phyloP scores from a whole-genome alignment of 352 stramenopile species.

The Peronospora farinosa region DNA sequence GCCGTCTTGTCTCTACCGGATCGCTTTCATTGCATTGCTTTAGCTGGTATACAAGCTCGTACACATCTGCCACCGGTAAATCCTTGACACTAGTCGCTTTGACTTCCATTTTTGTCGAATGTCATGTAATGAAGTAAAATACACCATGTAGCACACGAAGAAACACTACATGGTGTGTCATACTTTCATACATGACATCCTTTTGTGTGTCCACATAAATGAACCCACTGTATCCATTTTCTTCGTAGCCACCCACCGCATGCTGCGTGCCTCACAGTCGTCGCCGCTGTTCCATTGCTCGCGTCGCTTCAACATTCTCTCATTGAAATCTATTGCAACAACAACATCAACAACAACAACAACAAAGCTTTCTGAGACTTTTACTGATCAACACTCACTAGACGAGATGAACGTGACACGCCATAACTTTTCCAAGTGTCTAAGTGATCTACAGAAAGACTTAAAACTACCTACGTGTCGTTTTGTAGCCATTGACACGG shows the following conservation, averaged over 20 bases:
- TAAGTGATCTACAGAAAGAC: constrained; percentile 54
- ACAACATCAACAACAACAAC: background rate
- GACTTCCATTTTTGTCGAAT: constrained; percentile 26
- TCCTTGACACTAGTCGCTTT: constrained; percentile 45
- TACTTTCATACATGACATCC: too few relatives aligned
- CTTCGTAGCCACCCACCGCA: constrained; percentile 22
- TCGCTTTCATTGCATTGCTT: constrained; percentile 79
- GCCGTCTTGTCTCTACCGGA: constrained; percentile 51
- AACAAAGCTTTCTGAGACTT: background rate
- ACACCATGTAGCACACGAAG: too few relatives aligned
- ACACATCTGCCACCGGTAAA: constrained; percentile 47
- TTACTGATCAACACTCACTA: background rate
- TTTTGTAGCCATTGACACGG: constrained; percentile 79
- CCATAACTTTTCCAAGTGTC: constrained; percentile 66
- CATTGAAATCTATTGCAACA: background rate
- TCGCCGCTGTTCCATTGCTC: constrained; percentile 17
- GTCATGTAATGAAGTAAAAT: too few relatives aligned
- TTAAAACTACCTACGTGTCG: constrained; percentile 51
- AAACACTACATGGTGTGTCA: too few relatives aligned
- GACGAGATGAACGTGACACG: constrained; percentile 74
- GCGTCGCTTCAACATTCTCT: constrained; percentile 11
- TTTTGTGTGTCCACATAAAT: background rate
- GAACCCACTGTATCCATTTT: background rate
- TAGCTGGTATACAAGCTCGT: constrained; percentile 73
- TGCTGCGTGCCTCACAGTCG: constrained; percentile 29